A percentile compares a stretch with the other conserved stretches of the same genome.
These are phyloP conservation scores for Lactarius vividus DNA, from an alignment of 768 basidiomycete species.

Conservation along the genomic window DNA sequence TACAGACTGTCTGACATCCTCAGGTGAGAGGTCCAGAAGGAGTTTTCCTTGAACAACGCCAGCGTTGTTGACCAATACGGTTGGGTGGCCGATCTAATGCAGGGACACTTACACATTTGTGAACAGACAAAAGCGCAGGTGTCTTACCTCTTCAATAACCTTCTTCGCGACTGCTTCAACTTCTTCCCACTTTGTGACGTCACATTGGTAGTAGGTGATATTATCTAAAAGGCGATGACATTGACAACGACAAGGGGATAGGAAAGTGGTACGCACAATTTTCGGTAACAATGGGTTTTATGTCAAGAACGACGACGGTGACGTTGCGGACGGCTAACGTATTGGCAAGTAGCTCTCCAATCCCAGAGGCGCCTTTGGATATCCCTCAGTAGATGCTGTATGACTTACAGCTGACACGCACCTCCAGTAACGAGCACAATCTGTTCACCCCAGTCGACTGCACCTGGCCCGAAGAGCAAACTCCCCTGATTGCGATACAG, in stretches of 20 bases:
- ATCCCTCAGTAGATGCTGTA: neutral
- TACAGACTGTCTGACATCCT: conserved; percentile 77
- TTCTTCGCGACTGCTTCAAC: conserved; percentile 72
- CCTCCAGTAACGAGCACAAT: conserved; percentile 91
- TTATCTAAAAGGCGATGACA: conserved; percentile 49
- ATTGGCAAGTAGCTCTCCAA: conserved; percentile 85
- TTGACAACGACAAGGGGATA: conserved; percentile 1
- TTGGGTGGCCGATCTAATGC: conserved; percentile 77
- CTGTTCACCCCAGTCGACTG: conserved; percentile 83
- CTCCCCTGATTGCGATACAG: conserved; percentile 74
- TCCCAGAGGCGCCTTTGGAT: conserved; percentile 72
- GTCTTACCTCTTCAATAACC: conserved; percentile 71
- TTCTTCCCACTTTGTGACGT: conserved; percentile 85
- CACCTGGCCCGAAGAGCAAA: conserved; percentile 55
- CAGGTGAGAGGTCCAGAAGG: conserved; percentile 71
- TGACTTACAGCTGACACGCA: conserved; percentile 34
- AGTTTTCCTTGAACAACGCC: conserved; percentile 90
- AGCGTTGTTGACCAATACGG: conserved; percentile 92
- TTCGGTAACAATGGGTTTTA: conserved; percentile 72
- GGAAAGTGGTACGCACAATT: conserved; percentile 52
- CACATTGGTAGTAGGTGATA: conserved; percentile 84
- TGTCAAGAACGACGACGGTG: conserved; percentile 81
- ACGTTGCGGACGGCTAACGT: conserved; percentile 82
- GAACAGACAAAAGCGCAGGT: neutral
- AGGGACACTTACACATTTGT: neutral